phyloP scores from a whole-genome alignment of 1,284 basidiomycete genomes.

The Naganishia sp. region DNA sequence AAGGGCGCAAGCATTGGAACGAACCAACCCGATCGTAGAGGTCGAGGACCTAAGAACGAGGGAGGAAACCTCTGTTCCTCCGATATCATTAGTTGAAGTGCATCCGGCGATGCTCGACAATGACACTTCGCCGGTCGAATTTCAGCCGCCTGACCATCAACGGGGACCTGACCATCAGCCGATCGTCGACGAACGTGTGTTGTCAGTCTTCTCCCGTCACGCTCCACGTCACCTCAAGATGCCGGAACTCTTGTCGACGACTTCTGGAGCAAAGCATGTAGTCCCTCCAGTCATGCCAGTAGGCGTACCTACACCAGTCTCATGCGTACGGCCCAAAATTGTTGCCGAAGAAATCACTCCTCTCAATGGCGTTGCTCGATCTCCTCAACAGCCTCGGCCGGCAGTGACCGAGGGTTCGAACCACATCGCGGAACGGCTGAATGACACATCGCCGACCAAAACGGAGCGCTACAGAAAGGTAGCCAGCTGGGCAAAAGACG shows the following conservation, averaged over 20 bases:
- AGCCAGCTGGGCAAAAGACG: constrained; percentile 12
- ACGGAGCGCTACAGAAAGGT: constrained; percentile 15
- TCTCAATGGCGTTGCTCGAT: neutral
- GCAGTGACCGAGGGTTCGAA: neutral
- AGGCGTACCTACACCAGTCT: neutral
- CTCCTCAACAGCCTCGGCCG: neutral
- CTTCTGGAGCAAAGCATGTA: neutral
- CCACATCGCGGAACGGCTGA: neutral
- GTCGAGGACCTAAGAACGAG: no score
- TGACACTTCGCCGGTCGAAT: no score
- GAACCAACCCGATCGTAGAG: no score
- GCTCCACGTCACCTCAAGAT: neutral
- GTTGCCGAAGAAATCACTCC: neutral
- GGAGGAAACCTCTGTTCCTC: neutral
- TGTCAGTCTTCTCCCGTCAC: constrained; percentile 5
- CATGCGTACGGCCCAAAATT: no score
- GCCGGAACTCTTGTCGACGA: neutral
- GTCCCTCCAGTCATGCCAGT: neutral
- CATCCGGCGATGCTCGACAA: no score
- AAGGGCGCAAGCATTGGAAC: no score
- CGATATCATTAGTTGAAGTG: no score
- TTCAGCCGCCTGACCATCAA: neutral
- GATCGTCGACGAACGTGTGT: constrained; percentile 1
- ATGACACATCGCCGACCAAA: constrained; percentile 15
- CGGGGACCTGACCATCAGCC: neutral